phyloP scores from a whole-genome alignment of 2,329 filamentous ascomycete species.

The Ceratocystis diversiconidia region DNA sequence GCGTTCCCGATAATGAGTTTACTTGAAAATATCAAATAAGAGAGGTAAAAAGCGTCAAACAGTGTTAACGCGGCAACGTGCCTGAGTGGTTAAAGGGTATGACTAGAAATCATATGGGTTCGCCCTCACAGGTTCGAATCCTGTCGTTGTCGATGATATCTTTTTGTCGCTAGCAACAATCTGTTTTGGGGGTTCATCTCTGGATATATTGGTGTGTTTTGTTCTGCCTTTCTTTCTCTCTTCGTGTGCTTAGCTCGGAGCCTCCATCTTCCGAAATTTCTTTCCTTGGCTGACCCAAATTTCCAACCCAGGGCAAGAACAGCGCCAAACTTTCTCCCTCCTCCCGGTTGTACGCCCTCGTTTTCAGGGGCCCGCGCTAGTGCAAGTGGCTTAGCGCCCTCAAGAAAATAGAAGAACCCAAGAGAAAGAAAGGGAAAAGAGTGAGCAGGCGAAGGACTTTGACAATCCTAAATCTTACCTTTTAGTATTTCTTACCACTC shows the following conservation, averaged over 20 bases:
- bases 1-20: neutral
- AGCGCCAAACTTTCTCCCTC: no score
- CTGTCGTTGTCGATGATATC: conserved; percentile 11
- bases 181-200: no score
- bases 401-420: neutral
- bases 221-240: neutral
- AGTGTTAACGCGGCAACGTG: conserved; percentile 11
- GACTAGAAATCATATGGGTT: conserved; percentile 18
- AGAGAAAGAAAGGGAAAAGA: neutral
- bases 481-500: neutral
- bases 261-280: neutral
- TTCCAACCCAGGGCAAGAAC: neutral
- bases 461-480: neutral
- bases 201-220: neutral
- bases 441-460: neutral
- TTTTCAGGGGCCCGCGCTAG: conserved; percentile 2
- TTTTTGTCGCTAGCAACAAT: neutral
- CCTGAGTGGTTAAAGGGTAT: conserved; percentile 18
- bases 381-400: neutral
- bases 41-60: fast-evolving
- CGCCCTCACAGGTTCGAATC: conserved; percentile 18
- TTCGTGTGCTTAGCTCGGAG: neutral
- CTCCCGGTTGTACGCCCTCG: neutral
- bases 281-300: neutral
- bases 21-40: neutral